Base-by-base conservation (phyloP, 2,329 filamentous ascomycete species). In the Hortaea werneckii region DNA sequence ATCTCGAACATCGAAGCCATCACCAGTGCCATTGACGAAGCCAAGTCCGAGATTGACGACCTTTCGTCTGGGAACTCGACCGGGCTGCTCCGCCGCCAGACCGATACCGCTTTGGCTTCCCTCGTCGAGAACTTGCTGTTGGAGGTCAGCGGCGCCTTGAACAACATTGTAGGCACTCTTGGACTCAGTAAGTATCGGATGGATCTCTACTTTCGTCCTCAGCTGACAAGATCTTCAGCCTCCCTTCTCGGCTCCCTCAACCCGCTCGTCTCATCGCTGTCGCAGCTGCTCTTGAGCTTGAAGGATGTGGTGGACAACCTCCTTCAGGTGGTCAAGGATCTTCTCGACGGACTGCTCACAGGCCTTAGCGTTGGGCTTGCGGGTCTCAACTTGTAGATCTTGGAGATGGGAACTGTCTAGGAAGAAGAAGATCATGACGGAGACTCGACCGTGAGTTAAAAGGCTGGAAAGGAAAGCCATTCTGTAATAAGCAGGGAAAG, bases 91-190 rank as follows among this genome's bases (percentile, higher is more conserved):
- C 44, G 39, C 37, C 47, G 47, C 37, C 45, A 50, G 42, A 48
- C 48, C 8, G 43, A 43, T 2, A 27, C 42, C 12, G 48, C 45
- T 6, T 45, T 50, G n/a, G 48, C 48, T 6, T 8, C 40, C n/a
- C 38, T 50, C 5, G 45, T 50, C n/a, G 48, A 48, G 37, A 40
- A 47, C 42, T 29, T 50, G 6, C 39, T 50, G 42, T 42, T 45
- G 20, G 48, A 50, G 41, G 37, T 50, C 40, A 48, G 48, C 42
- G 45, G 45, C 3, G 48, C 48, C 8, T 37, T 50, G 42, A 45
- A 50, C 37, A 40, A 41, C 39, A 50, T 50, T 29, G 32, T 48
- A n/a, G 42, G 29, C 10, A 50, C 48, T 3, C 45, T 50, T 29
- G 48, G 48, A 12, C 26, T 50, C n/a, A 47, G 48, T 50, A 42